Evolutionary conservation across 208 protist species (phyloP), one percentile per base, ranked within the genome.

Genomic region (Acanthamoeba royreba): DNA sequence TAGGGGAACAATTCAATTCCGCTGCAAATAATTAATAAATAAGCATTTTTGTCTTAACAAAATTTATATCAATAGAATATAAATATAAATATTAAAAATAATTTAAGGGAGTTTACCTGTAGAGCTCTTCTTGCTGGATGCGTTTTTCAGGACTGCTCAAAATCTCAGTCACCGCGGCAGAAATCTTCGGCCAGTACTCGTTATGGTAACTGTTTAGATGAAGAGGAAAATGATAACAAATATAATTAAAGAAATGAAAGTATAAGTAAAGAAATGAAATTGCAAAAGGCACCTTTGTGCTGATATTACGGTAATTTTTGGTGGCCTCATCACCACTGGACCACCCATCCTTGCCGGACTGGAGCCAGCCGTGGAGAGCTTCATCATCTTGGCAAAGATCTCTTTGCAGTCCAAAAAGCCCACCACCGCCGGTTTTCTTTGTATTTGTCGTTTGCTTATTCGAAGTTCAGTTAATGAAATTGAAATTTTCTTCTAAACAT

Each of bases 151-250:
- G 74, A 52, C 52, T 22, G 22, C 25, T 46, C 74, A 85, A 85
- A 53, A 85, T 53, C 38, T 85, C 43, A n/a, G 38, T 53, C 17
- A 85, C 74, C 25, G 74, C 31, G 38, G 43, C 45, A 53, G 74
- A 85, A 55, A 85, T 85, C 45, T 55, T 85, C 43, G 74, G 74
- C 74, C 74, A 85, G 74, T 85, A 53, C 74, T 85, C 74, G 25
- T 13, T 53, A 38, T 85, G 43, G 52, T 85, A 85, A 38, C 74
- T 85, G 28, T n/a, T 13, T 33, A 0, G 13, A 28, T 25, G 8
- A 81, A 81, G 40, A 22, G 22, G 2, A 46, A n/a, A n/a, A 46
- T 0, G 52, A n/a, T n/a, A 58, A 66, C 55, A 66, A 35, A 35
- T 28, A 8, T 66, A 28, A 28, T 66, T 66, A n/a, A 58, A 66